Evolutionary conservation across 148 eudicot genomes (phyloP), one percentile per base, ranked within the genome.

Genomic region (Limonium bicolor): DNA sequence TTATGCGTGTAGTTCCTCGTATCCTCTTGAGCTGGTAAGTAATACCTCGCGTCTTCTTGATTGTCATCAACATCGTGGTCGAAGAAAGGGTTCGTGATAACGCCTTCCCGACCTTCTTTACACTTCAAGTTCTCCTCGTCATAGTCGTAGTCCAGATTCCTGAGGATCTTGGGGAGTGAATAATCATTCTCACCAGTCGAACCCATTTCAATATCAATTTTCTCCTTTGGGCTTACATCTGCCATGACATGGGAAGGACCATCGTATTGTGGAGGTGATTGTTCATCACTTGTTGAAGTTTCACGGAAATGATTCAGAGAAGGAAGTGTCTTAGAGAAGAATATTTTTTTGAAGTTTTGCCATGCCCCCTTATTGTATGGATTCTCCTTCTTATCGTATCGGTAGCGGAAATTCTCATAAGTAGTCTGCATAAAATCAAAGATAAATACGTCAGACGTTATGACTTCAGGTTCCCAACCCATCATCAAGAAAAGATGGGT

Each of bases 371-470:
- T 53, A 51, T 71, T 76, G 44, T 72, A 78, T 20, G 99, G 95
- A 45, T 80, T 90, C 56, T 77, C 93, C 63, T 73, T 90, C 60
- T 66, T 77, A 62, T 75, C 82, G 57, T 78, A 84, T 11, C 78
- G 85, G 57, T 80, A 77, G 23, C 95, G 70, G 36, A 90, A 90
- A 64, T 77, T 90, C 58, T 90, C 99, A 40, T 90, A 90, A 22
- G 99, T 90, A 15, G 99, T 84, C 99, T 88, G 94, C 65, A 55
- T 22, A 10, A 37, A 19, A 11, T 24, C 36, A 18, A 55, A 18
- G 30, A 34, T 8, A 51, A 17, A 42, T 7, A 6, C 46, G 26
- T 31, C 29, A 36, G 12, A 6, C 22, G 9, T 26, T n/a, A 6
- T 23, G 21, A 6, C 19, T 16, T 39, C 44, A 17, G 23, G 17